Evolutionary conservation across 2,329 filamentous ascomycete genomes (phyloP).

Genomic region (Penicillium sclerotiorum): DNA sequence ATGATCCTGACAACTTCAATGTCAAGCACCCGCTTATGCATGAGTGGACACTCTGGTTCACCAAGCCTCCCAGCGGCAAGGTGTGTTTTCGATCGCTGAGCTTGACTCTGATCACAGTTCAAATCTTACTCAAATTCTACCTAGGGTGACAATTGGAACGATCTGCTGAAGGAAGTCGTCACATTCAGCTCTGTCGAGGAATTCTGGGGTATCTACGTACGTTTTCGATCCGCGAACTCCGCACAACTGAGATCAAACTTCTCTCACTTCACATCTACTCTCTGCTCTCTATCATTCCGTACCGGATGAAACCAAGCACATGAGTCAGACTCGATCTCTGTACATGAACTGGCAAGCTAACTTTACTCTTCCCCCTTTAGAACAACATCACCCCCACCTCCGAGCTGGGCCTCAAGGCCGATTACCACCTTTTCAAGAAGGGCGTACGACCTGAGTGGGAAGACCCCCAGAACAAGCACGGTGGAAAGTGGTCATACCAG

Average conservation of each 20-base stretch:
- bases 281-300: background rate
- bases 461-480: constrained; percentile 97
- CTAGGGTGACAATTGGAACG: constrained; percentile 97
- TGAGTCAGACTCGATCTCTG: too few species aligned
- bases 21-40: constrained; percentile 98
- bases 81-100: constrained; percentile 56
- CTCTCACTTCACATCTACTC: background rate
- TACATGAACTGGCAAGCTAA: background rate
- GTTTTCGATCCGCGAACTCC: constrained; percentile 36
- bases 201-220: constrained; percentile 98
- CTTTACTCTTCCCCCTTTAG: constrained; percentile 50
- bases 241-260: background rate
- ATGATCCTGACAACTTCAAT: constrained; percentile 98
- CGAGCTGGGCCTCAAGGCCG: constrained; percentile 93
- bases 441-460: constrained; percentile 98
- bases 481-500: constrained; percentile 97
- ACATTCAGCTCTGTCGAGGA: constrained; percentile 98
- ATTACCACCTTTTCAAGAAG: constrained; percentile 99
- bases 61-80: constrained; percentile 95
- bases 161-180: constrained; percentile 96
- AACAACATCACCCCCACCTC: constrained; percentile 98
- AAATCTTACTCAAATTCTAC: constrained; percentile 12
- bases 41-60: constrained; percentile 99
- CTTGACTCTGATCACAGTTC: background rate
- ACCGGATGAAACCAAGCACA: too few species aligned